Evolutionary conservation across 257 asterid genomes (phyloP).

Genomic region (Solanum dulcamara): DNA sequence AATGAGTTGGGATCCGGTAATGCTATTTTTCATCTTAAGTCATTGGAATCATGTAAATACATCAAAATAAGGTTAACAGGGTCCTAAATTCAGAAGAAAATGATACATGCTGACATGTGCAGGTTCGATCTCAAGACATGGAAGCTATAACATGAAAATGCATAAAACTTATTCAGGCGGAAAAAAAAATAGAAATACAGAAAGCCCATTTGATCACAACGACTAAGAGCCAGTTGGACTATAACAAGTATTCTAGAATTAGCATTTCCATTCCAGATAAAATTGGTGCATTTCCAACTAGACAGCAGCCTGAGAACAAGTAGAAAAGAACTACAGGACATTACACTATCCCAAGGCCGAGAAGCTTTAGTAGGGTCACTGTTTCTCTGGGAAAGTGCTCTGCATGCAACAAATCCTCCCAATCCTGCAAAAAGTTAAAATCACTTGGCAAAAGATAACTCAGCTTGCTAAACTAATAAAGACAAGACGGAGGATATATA

Average conservation of each 20-base stretch:
- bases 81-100: too few species aligned
- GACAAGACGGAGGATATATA: background rate
- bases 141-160: background rate
- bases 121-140: background rate
- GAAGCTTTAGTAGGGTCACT: constrained; percentile 65
- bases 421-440: constrained; percentile 7
- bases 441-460: background rate
- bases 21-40: background rate
- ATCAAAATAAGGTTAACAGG: too few species aligned
- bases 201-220: background rate
- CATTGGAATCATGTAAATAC: background rate
- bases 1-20: background rate
- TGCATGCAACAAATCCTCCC: constrained; percentile 69
- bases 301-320: background rate
- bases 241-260: background rate
- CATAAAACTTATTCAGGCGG: background rate
- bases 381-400: constrained; percentile 62
- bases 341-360: constrained; percentile 52
- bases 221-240: background rate
- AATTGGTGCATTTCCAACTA: background rate
- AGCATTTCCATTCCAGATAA: background rate
- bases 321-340: background rate
- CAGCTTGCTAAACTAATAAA: background rate
- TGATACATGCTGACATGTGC: background rate
- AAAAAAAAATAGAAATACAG: background rate